Base-by-base conservation (phyloP, 2,329 filamentous ascomycete genomes). In the Exophiala xenobiotica region DNA sequence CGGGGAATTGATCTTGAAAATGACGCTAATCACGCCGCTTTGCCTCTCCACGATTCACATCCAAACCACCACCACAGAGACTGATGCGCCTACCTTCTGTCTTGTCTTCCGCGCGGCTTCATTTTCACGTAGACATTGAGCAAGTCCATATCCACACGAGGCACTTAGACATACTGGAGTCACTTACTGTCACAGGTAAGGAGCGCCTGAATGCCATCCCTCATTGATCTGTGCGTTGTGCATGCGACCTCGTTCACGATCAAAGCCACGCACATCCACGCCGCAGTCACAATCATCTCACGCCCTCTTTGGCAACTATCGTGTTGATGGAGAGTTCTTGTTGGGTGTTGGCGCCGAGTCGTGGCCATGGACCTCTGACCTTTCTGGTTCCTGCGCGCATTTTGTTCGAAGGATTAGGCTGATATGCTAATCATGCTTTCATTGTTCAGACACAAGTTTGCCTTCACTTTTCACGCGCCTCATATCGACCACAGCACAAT, bases 351-450 rank as follows among this genome's bases (percentile, higher is more conserved):
- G 3, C 31, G 31, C 9, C 18, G 31, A 35, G 5, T 35, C 2
- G 31, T n/a, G n/a, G n/a, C n/a, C n/a, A n/a, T n/a, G n/a, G n/a
- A n/a, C n/a, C n/a, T n/a, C n/a, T n/a, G n/a, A n/a, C n/a, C n/a
- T n/a, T n/a, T n/a, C n/a, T n/a, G n/a, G n/a, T n/a, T n/a, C 12
- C 8, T 35, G 31, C 5, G 31, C 7, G 12, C 31, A 14, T 14
- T 16, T 35, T 16, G 18, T 35, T 35, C n/a, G n/a, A n/a, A n/a
- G 31, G n/a, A n/a, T 23, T 27, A 14, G 27, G 26, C 42, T 23
- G 29, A 46, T 31, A 18, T 23, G 42, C 42, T 46, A 46, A 46
- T 12, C 2, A 14, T 33, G 42, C 18, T 22, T 14, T 16, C 9
- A 6, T 11, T n/a, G n/a, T 46, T 12, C 22, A 44, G 47, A 26